Evolutionary conservation across 2,329 filamentous ascomycete species (phyloP), one percentile per base, ranked within the genome.

Genomic region (Harringtonia aguacate): DNA sequence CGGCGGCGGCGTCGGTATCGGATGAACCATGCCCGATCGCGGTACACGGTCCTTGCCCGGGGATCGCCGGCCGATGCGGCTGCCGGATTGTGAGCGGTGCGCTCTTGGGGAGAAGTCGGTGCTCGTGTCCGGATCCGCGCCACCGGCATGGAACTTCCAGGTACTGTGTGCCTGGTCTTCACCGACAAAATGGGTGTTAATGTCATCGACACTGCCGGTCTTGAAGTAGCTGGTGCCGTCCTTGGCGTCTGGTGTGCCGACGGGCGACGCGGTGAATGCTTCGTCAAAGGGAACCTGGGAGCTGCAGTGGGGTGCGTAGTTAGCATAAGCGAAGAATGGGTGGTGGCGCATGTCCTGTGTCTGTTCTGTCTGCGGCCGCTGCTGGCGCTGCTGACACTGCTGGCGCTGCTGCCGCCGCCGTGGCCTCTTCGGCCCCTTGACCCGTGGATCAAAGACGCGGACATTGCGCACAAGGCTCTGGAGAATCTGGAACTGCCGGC

Each of bases 121-220:
- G n/a, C n/a, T 34, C 12, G 44, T 30, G 51, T 54, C 40, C 44
- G 52, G 34, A 18, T 53, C 50, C 10, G 55, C 55, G 29, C 61
- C 61, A 6, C 73, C 72, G 13, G 74, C 74, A 43, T 61, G 74
- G 49, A 78, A 78, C 44, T 70, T 62, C 68, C 67, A 75, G 18
- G 56, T 56, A 22, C 61, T 57, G 29, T 61, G 58, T 6, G 61
- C 51, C 36, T 62, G 57, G 18, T 77, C 69, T 14, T 70, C 68
- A 4, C 71, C 63, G 18, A 68, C 69, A 57, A 81, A 81, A 33
- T 63, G 72, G 17, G 77, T 81, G 57, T 77, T 76, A 51, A 81
- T 81, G 41, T 72, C 75, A 45, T 81, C 75, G 18, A 71, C 62
- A 52, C 72, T 79, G 45, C 60, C 69, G 47, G 67, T 68, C 33